Percentiles rank a stretch among this genome's conserved stretches.
Conservation (phyloP, 371 early-diverging fungal species). For the Mucor mucedo region DNA sequence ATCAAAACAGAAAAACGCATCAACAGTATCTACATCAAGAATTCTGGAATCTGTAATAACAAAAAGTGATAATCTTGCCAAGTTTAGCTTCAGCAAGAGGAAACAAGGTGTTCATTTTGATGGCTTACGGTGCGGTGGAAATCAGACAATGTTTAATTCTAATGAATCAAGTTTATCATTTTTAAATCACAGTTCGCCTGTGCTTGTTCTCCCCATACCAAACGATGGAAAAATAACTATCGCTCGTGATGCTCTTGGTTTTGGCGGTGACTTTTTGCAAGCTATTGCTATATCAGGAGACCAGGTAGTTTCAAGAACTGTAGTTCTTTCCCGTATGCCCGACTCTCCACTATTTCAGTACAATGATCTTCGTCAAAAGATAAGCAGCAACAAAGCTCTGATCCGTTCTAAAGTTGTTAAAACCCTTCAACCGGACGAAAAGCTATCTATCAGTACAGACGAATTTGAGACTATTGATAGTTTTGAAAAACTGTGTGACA, state of each 20-base stretch:
- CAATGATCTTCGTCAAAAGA: conserved; percentile 29
- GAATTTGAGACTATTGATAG: conserved; percentile 50
- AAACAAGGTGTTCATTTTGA: background rate
- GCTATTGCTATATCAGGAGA: conserved; percentile 35
- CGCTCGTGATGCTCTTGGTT: conserved; percentile 29
- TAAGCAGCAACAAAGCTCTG: conserved; percentile 15
- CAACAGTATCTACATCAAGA: background rate
- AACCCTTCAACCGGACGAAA: conserved; percentile 10
- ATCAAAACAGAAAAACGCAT: conserved; percentile 3
- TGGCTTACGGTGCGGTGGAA: background rate
- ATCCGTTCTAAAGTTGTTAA: conserved; percentile 35
- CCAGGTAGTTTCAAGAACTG: conserved; percentile 29
- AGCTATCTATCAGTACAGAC: conserved; percentile 24
- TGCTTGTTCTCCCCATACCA: conserved; percentile 16
- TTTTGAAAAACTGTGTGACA: conserved; percentile 41
- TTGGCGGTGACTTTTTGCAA: conserved; percentile 38
- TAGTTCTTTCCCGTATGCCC: conserved; percentile 3
- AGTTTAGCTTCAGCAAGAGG: background rate
- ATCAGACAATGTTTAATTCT: background rate
- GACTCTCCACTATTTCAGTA: background rate
- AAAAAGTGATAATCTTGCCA: background rate
- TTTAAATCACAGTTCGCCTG: conserved; percentile 30
- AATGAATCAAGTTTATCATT: conserved; percentile 24
- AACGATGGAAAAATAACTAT: conserved; percentile 27
- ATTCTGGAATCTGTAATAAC: background rate